These are phyloP conservation scores for Aegilops longissima DNA, from an alignment of 176 grass and related monocot genomes.

Conservation along the genomic window DNA sequence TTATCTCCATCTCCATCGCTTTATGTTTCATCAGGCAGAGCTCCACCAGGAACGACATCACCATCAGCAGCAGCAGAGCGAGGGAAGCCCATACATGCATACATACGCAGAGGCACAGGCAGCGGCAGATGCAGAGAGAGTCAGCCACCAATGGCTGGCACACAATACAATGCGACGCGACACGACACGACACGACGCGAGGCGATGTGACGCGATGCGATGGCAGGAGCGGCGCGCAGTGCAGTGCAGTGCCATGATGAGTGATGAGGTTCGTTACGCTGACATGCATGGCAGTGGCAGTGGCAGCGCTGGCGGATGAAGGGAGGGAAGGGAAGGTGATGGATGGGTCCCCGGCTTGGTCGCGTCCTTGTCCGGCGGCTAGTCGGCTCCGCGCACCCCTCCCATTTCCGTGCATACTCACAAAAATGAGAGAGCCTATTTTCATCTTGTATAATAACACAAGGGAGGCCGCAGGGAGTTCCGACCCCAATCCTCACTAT, in stretches of 20 bases:
- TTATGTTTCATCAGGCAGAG: conserved; percentile 22
- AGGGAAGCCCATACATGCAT: background rate
- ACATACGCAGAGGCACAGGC: background rate
- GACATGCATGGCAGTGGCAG: background rate
- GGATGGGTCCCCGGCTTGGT: conserved; percentile 35
- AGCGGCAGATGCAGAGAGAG: background rate
- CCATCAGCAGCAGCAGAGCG: background rate
- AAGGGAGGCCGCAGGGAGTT: too few relatives aligned
- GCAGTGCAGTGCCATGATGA: conserved; percentile 20
- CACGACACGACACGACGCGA: background rate
- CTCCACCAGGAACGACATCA: background rate
- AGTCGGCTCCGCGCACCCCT: background rate
- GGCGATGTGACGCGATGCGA: background rate
- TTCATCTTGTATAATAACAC: too few relatives aligned
- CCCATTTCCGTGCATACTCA: too few relatives aligned
- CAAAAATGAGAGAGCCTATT: too few relatives aligned
- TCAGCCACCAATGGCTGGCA: conserved; percentile 30
- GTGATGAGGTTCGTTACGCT: conserved; percentile 55
- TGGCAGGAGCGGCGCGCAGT: conserved; percentile 7
- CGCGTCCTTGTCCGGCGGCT: conserved; percentile 20
- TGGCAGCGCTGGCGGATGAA: background rate
- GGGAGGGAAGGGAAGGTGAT: background rate
- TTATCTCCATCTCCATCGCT: conserved; percentile 10
- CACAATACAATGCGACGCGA: conserved; percentile 30
- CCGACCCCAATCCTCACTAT: too few relatives aligned